Evolutionary conservation across 2,329 filamentous ascomycete genomes (phyloP).

Genomic region (Zasmidium cellare): DNA sequence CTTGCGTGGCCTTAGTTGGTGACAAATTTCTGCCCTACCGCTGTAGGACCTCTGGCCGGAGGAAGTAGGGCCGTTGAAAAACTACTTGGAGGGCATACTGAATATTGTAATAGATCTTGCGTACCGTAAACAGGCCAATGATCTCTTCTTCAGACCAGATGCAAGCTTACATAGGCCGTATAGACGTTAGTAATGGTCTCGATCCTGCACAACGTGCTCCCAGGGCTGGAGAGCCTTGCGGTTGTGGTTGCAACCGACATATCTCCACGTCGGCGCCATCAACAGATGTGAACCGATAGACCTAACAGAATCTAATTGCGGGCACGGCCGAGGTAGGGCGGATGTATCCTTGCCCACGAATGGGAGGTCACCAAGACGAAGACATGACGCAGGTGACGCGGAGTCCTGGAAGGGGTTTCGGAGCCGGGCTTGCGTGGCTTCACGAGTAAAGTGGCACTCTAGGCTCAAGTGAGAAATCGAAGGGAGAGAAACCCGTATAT

Average conservation of each 20-base stretch:
- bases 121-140: not conserved
- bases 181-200: not conserved
- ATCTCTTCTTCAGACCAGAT: not conserved
- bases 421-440: not conserved
- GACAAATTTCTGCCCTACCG: too few species aligned
- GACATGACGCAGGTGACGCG: not conserved
- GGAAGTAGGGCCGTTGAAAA: not conserved
- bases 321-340: not conserved
- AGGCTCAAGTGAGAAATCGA: not conserved
- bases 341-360: not conserved
- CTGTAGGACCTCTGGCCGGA: too few species aligned
- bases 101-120: not conserved
- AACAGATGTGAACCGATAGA: not conserved
- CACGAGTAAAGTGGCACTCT: not conserved
- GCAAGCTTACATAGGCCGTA: not conserved
- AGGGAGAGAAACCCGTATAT: not conserved
- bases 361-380: not conserved
- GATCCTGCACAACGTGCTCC: not conserved
- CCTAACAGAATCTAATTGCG: not conserved
- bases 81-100: not conserved
- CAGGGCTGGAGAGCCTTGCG: not conserved
- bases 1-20: too few species aligned
- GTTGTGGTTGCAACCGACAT: not conserved
- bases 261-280: not conserved
- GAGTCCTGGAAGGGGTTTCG: not conserved